Evolutionary conservation across 2,329 filamentous ascomycete genomes (phyloP), one percentile per base, ranked within the genome.

Genomic region (Neoscytalidium dimidiatum): DNA sequence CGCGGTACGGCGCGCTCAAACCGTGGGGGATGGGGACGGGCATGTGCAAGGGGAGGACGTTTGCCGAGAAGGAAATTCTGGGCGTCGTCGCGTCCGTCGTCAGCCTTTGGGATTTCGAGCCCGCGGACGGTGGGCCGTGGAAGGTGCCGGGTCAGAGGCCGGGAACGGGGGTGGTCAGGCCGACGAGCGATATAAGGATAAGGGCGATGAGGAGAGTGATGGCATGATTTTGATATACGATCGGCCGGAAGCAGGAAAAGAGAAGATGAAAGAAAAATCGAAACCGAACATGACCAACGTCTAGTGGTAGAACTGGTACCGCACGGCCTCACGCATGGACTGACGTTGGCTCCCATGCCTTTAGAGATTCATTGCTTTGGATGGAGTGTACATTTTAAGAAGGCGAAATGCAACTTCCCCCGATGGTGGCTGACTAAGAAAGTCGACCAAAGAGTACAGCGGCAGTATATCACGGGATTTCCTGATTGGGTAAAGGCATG

Each of bases 91-190:
- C 85, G 17, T 80, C 81, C 1, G 79, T 88, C 23, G 70, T 88
- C 21, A 76, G 80, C 5, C 78, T 85, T 69, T 88, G 85, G 85
- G 83, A 88, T 48, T 81, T 88, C 65, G 76, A 83, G 64, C 79
- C 84, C 0, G 78, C 64, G 11, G 41, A 23, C n/a, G 64, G 62
- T 7, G 64, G 61, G 14, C 29, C 23, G 35, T 67, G 66, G 66
- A 52, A 63, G 31, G 49, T 67, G 28, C 66, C 66, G 17, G 56
- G 31, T 6, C 64, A 58, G 64, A n/a, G 31, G 44, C 66, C 66
- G 0, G 66, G 66, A 3, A 66, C 66, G 19, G 66, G 64, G 5
- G 65, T 67, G 1, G 64, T 64, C 43, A 23, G 52, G 52, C 63
- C 63, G 31, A 49, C 44, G 23, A 56, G 41, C 9, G 52, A 60